Conservation (phyloP, 371 early-diverging fungal genomes). For the Rhizopus stolonifer region DNA sequence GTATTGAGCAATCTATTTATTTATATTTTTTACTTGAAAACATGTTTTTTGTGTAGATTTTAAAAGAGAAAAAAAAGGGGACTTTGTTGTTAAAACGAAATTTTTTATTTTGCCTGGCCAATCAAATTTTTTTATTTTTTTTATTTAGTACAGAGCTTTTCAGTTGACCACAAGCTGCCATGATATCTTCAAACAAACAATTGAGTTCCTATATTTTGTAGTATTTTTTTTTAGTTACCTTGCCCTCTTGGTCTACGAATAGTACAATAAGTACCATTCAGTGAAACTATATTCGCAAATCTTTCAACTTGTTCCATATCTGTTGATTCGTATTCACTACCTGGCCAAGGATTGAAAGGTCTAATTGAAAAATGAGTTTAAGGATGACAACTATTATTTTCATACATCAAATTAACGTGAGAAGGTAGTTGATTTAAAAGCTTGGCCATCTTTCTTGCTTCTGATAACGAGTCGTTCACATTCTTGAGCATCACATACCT, state of each 20-base stretch:
- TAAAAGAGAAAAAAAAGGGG: slow-evolving; percentile 2
- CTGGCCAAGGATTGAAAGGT: slow-evolving; percentile 84
- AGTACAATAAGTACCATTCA: slow-evolving; percentile 53
- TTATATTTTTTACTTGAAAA: not conserved
- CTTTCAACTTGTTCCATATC: slow-evolving; percentile 48
- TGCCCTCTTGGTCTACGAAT: slow-evolving; percentile 59
- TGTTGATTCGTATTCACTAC: slow-evolving; percentile 59
- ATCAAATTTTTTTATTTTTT: slow-evolving; percentile 3
- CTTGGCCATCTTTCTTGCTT: slow-evolving; percentile 67
- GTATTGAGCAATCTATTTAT: not conserved
- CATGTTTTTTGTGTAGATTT: not conserved
- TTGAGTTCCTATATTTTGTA: not conserved
- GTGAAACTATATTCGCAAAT: slow-evolving; percentile 49
- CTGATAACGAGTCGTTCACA: slow-evolving; percentile 72
- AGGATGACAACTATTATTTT: slow-evolving; percentile 21
- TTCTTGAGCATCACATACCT: slow-evolving; percentile 85
- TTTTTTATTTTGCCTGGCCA: slow-evolving; percentile 4
- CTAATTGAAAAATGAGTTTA: slow-evolving; percentile 19
- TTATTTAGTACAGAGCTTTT: slow-evolving; percentile 41
- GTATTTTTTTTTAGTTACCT: slow-evolving; percentile 32
- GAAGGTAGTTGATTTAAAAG: slow-evolving; percentile 67
- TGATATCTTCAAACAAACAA: slow-evolving; percentile 51
- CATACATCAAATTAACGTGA: slow-evolving; percentile 89
- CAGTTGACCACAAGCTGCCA: slow-evolving; percentile 78
- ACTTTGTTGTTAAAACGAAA: not conserved